Percentiles rank a stretch among this genome's conserved stretches.
Evolutionary conservation across 2,329 filamentous ascomycete species (phyloP).

Genomic region (Dothistroma pini): DNA sequence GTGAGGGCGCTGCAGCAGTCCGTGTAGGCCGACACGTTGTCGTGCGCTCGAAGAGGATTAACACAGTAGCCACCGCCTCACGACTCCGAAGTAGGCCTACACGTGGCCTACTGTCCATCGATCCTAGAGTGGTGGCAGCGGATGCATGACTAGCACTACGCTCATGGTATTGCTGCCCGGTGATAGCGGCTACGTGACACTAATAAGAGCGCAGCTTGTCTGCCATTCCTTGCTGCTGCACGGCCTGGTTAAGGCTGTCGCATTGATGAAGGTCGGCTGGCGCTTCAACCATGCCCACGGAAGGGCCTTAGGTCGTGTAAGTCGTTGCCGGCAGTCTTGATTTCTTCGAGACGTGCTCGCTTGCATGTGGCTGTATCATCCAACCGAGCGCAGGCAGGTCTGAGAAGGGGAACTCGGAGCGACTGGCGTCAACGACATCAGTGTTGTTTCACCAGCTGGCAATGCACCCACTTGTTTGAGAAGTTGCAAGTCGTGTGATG

Average conservation of each 20-base stretch:
- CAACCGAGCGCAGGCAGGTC: not conserved
- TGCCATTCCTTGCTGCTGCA: slow-evolving; percentile 20
- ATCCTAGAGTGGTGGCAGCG: not conserved
- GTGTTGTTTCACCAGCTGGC: not conserved
- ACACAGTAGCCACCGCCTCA: not conserved
- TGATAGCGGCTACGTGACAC: slow-evolving; percentile 12
- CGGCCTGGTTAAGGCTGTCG: slow-evolving; percentile 1
- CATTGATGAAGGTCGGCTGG: not conserved
- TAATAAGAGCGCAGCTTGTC: slow-evolving; percentile 17
- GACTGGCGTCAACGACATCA: not conserved
- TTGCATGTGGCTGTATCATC: slow-evolving; percentile 1
- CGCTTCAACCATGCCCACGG: not conserved
- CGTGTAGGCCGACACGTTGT: not conserved
- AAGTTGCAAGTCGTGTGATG: not conserved
- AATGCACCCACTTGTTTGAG: not conserved
- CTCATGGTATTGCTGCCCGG: not conserved
- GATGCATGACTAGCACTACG: slow-evolving; percentile 1
- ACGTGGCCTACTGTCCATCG: too few relatives aligned
- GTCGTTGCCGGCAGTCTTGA: not conserved
- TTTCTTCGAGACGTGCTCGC: not conserved
- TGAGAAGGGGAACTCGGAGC: not conserved
- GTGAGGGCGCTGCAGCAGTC: not conserved
- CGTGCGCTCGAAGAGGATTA: not conserved
- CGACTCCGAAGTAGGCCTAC: not conserved
- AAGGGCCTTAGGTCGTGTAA: not conserved